Base-by-base conservation (phyloP, 2,329 filamentous ascomycete species). In the Sporothrix variecibatus region DNA sequence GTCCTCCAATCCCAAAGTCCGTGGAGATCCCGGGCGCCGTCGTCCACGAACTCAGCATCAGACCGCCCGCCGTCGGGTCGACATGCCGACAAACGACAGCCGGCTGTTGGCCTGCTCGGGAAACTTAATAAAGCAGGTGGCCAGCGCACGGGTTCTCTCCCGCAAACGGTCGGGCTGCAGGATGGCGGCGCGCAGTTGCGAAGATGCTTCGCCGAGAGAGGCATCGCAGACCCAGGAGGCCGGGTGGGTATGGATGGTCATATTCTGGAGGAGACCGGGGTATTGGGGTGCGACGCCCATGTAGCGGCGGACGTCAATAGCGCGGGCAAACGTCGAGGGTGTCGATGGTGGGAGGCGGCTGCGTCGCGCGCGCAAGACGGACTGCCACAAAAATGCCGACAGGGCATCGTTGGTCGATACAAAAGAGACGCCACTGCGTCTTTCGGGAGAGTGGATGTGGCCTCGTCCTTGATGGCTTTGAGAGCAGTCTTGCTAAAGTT, bases 31-130 rank as follows among this genome's bases (percentile, higher is more conserved):
- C 85, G 6, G 85, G 79, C 2, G 86, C 78, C 71, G 86, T 86
- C 0, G 83, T 83, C 88, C 87, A 90, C 0, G 87, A 89, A 74
- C 86, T 89, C 6, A 90, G 75, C 81, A 86, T 85, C 2, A 89
- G 79, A 53, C 88, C 86, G 0, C 78, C 78, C 0, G 78, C 78
- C 0, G 82, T 78, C 0, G 81, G 76, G 40, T 86, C 81, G 2
- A 85, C 72, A 3, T 76, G 79, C 0, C 82, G 1, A 80, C 81
- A 3, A 85, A 75, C 0, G 80, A 80, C n/a, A 83, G 76, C 0
- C 58, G 75, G 0, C 75, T 79, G 74, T 84, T 85, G 72, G 86
- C 84, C 0, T 79, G 11, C 5, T 67, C 62, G 38, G 62, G 38
- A 38, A 26, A n/a, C 4, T 12, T 11, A 4, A 6, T 15, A 5